phyloP scores from a whole-genome alignment of 1,284 basidiomycete species.

The Moesziomyces sp. region DNA sequence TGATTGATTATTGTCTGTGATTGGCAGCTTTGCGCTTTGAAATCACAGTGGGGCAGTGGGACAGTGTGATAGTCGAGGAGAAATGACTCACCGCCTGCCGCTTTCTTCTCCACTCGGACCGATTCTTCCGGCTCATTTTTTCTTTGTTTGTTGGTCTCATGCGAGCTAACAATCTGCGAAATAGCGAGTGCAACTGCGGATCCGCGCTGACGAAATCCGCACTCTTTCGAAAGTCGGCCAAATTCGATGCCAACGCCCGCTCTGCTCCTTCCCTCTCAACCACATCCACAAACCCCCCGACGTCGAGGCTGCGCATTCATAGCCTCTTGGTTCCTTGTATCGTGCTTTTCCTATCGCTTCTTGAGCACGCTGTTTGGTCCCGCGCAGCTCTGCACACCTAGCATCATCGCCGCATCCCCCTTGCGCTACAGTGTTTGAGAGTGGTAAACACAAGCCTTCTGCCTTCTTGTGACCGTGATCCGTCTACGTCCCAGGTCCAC shows the following conservation, averaged over 20 bases:
- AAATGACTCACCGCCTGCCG: too few species aligned
- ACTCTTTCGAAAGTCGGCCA: background rate
- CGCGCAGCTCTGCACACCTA: constrained; percentile 1
- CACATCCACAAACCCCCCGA: constrained; percentile 21
- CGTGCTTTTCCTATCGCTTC: constrained; percentile 14
- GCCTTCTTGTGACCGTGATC: constrained; percentile 2
- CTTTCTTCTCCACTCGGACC: too few species aligned
- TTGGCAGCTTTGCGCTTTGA: too few species aligned
- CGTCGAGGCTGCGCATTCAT: constrained; percentile 10
- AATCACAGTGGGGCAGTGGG: too few species aligned
- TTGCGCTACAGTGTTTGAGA: constrained; percentile 19
- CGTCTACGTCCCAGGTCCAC: too few species aligned
- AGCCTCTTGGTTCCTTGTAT: constrained; percentile 19
- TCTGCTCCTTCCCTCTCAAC: constrained; percentile 9
- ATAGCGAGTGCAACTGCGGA: too few species aligned
- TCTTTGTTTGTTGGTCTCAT: accelerated
- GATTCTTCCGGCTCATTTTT: too few species aligned
- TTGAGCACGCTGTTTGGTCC: constrained; percentile 1
- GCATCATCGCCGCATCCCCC: constrained; percentile 1
- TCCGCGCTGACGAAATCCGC: background rate
- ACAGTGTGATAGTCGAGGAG: too few species aligned
- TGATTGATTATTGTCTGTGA: too few species aligned
- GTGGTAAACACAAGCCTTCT: constrained; percentile 4
- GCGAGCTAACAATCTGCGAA: too few species aligned
- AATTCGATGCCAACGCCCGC: background rate